Conservation (phyloP, 164 flowering plant genomes). For the Vitis amurensis region DNA sequence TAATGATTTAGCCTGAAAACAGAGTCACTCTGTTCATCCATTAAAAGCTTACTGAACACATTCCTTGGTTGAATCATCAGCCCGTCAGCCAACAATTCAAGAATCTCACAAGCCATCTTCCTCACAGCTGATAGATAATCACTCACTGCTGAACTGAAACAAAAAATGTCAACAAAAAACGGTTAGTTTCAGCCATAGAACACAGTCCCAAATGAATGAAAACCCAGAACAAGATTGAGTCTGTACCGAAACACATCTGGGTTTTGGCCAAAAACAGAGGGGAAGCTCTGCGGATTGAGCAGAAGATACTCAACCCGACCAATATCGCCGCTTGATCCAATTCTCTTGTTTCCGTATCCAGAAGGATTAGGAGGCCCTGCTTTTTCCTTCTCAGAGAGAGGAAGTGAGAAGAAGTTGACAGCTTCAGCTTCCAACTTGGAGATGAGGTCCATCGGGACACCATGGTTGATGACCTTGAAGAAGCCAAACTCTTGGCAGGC, state of each 20-base stretch:
- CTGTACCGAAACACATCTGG: constrained; percentile 28
- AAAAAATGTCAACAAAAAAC: not conserved
- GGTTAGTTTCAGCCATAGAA: not conserved
- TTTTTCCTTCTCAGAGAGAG: constrained; percentile 28
- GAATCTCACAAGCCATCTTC: constrained; percentile 33
- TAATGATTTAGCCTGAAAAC: constrained; percentile 38
- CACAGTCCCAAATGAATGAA: not conserved
- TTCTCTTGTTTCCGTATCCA: constrained; percentile 39
- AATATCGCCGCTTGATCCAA: constrained; percentile 38
- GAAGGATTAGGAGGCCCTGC: constrained; percentile 34
- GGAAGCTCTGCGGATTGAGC: constrained; percentile 15
- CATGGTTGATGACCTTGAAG: constrained; percentile 46
- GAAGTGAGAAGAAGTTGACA: constrained; percentile 30
- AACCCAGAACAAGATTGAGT: not conserved
- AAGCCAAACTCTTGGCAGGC: constrained; percentile 45
- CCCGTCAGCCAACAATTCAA: constrained; percentile 39
- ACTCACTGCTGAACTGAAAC: constrained; percentile 20
- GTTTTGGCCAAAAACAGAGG: constrained; percentile 22
- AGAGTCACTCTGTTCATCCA: constrained; percentile 42
- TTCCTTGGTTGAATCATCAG: constrained; percentile 29
- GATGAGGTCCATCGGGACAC: constrained; percentile 33
- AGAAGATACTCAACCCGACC: constrained; percentile 47
- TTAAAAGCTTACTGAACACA: constrained; percentile 35
- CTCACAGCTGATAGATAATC: constrained; percentile 28
- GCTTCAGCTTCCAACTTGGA: constrained; percentile 30